A percentile compares a stretch with the other conserved stretches of the same genome.
Conservation (phyloP, 306 rosid species). For the Lagenaria siceraria region DNA sequence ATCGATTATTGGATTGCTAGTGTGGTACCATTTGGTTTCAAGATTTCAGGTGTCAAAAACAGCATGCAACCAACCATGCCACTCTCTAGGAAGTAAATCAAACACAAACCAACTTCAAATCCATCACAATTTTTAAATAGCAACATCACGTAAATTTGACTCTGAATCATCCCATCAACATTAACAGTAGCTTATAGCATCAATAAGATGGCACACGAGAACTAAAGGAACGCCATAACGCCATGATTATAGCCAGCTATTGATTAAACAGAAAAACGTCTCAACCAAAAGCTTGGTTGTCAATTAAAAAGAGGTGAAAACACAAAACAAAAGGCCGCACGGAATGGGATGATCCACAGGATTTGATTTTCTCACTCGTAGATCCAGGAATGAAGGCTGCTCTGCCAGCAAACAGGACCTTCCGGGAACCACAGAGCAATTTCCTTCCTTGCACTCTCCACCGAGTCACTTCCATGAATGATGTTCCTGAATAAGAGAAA, state of each 20-base stretch:
- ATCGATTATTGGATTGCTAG: too few species aligned
- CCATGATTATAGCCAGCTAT: background rate
- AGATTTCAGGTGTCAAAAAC: too few species aligned
- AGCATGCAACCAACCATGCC: too few species aligned
- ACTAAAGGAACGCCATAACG: background rate
- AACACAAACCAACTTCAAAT: background rate
- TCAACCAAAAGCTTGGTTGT: background rate
- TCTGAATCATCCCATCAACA: background rate
- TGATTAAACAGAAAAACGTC: background rate
- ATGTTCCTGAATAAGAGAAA: slow-evolving; percentile 54
- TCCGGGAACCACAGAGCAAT: slow-evolving; percentile 92
- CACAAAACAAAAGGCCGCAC: background rate
- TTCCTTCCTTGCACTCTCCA: slow-evolving; percentile 74
- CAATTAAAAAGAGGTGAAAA: background rate
- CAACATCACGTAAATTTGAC: too few species aligned
- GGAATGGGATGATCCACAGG: background rate
- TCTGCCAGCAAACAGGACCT: slow-evolving; percentile 61
- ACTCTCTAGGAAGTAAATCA: background rate
- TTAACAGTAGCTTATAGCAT: background rate
- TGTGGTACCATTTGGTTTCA: too few species aligned
- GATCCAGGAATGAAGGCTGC: slow-evolving; percentile 72
- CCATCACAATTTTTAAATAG: background rate
- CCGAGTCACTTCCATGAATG: slow-evolving; percentile 90
- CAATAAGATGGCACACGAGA: background rate
- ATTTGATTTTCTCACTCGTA: slow-evolving; percentile 34